Conservation (phyloP, 192 early-diverging fungal species). For the Backusella sp. region DNA sequence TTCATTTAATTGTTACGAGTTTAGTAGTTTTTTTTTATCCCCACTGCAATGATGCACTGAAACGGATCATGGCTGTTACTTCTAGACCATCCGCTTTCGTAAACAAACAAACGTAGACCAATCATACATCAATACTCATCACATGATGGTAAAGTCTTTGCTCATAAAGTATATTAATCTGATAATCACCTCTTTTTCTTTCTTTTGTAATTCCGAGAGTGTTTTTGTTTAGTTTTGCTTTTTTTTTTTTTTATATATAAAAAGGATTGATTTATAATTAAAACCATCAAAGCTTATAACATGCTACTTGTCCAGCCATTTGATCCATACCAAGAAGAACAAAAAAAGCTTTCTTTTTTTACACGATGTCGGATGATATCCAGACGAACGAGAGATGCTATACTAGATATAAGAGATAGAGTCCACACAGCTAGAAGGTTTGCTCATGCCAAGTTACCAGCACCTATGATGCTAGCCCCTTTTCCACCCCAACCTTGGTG, state of each 20-base stretch:
- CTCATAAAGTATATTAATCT: neutral
- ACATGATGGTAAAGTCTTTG: neutral
- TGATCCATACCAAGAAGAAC: neutral
- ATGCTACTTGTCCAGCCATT: constrained; percentile 2
- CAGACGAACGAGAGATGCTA: neutral
- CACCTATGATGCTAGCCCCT: neutral
- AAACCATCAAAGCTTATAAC: neutral
- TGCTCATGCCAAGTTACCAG: neutral
- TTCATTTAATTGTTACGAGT: neutral
- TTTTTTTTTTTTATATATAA: neutral
- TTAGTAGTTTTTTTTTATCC: neutral
- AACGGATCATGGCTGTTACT: neutral
- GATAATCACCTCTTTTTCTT: neutral
- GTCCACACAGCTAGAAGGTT: neutral
- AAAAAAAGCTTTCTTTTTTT: neutral
- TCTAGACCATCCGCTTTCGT: neutral
- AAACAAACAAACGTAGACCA: neutral
- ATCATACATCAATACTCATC: neutral
- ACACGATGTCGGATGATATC: neutral
- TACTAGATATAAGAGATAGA: neutral
- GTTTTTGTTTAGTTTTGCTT: neutral
- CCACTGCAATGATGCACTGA: neutral
- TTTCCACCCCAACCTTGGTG: neutral
- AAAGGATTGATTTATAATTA: neutral
- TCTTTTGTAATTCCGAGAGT: neutral